These are phyloP conservation scores for Saccharomyces paradoxus DNA, from an alignment of 805 yeast species.

Conservation along the genomic window DNA sequence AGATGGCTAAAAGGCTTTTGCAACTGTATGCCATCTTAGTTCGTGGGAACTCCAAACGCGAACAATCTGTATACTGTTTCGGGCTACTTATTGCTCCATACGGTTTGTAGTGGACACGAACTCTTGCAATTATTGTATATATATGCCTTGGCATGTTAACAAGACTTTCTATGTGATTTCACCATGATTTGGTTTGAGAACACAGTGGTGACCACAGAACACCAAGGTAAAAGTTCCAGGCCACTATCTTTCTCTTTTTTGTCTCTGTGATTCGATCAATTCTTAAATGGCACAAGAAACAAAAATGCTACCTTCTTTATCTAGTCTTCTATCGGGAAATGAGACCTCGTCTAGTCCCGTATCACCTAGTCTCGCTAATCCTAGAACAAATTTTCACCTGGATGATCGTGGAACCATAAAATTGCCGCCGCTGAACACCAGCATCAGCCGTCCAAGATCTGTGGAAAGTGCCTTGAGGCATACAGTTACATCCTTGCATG, in stretches of 20 bases:
- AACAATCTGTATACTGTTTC: not conserved
- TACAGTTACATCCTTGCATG: constrained; percentile 5
- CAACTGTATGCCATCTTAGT: not conserved
- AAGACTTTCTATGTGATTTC: not conserved
- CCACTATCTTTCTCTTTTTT: not conserved
- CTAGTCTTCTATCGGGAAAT: constrained; percentile 11
- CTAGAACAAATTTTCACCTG: constrained; percentile 15
- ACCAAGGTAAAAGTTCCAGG: not conserved
- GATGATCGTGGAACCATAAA: constrained; percentile 23
- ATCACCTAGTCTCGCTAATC: constrained; percentile 16
- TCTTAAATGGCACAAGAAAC: constrained; percentile 1
- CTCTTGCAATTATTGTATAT: not conserved
- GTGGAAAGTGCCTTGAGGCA: constrained; percentile 24
- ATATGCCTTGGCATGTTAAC: not conserved
- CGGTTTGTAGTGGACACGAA: not conserved
- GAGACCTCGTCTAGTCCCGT: constrained; percentile 11
- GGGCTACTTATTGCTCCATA: not conserved
- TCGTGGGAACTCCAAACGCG: not conserved
- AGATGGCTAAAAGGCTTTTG: not conserved
- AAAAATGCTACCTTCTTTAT: constrained; percentile 19
- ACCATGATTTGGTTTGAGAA: not conserved
- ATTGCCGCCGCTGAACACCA: constrained; percentile 22
- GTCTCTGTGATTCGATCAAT: not conserved
- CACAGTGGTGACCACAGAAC: not conserved
- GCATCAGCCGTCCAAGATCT: constrained; percentile 16